Base-by-base conservation (phyloP, 345 rosid species). In the Citrus maxima region DNA sequence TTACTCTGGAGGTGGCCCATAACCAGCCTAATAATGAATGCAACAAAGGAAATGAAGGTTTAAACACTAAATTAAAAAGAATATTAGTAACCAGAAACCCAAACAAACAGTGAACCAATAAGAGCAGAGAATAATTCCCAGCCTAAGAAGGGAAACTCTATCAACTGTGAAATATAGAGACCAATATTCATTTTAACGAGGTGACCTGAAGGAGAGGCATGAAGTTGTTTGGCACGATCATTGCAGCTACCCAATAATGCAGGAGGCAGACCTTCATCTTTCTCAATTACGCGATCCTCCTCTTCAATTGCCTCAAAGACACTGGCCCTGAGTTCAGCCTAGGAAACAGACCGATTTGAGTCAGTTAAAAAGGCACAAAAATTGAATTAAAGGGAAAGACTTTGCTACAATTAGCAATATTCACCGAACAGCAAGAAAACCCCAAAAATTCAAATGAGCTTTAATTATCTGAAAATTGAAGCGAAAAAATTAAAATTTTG, bases 271-370 rank as follows among this genome's bases (percentile, higher is more conserved):
- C 91, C 94, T 82, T 94, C 96, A 0, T 90, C 93, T 51, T 82
- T 90, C 46, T 97, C 97, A 76, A 92, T 80, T 21, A 93, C 95
- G 27, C 70, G 85, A 83, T 94, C 99, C 76, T 96, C 99, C 86
- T 94, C 97, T 87, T 96, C 98, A 25, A 96, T 96, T 62, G 99
- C 99, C 87, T 90, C 99, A 79, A 94, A 96, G 12, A 96, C 98
- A 86, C 98, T 94, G 32, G 98, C 98, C 78, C 98, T 89, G 1
- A 94, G 93, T 88, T 96, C 99, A 85, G 97, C 98, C 99, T 96
- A 72, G 59, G 63, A 80, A 66, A 60, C 27, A 68, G 81, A 59
- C 60, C 6, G 19, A 27, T 69, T 46, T 60, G 25, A 59, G 46
- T 42, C 13, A 63, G 68, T 28, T 22, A 70, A 55, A 70, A 37